Conservation (phyloP, 2,329 filamentous ascomycete species). For the Trichoderma lentiforme region DNA sequence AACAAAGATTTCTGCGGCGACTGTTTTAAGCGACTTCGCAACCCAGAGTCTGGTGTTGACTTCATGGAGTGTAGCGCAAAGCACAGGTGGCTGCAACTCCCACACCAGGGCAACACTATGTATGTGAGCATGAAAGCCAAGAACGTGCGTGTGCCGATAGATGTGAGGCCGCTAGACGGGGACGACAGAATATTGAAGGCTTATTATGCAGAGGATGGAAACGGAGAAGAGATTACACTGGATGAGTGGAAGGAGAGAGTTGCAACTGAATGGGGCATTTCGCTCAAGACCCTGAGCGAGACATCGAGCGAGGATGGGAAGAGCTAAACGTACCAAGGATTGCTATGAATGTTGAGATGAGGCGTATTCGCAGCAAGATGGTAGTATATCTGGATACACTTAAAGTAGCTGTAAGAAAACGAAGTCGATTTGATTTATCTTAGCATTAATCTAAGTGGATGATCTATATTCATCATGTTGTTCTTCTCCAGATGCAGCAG, state of each 20-base stretch:
- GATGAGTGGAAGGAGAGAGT: background rate
- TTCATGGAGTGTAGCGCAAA: background rate
- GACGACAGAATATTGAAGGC: background rate
- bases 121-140: background rate
- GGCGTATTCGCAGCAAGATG: too few relatives aligned
- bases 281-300: background rate
- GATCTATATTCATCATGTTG: too few relatives aligned
- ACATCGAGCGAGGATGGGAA: background rate
- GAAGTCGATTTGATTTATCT: too few relatives aligned
- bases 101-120: background rate
- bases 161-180: background rate
- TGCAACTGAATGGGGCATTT: background rate
- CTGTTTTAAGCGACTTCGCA: background rate
- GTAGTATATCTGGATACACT: too few relatives aligned
- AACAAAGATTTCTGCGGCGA: background rate
- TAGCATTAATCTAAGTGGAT: too few relatives aligned
- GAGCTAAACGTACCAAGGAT: background rate
- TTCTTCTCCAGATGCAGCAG: too few relatives aligned
- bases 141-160: background rate
- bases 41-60: background rate
- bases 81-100: background rate
- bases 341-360: too few relatives aligned
- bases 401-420: too few relatives aligned
- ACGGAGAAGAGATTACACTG: background rate
- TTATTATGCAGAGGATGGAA: background rate